phyloP scores from a whole-genome alignment of 768 basidiomycete genomes.

The Hypholoma fasciculare region DNA sequence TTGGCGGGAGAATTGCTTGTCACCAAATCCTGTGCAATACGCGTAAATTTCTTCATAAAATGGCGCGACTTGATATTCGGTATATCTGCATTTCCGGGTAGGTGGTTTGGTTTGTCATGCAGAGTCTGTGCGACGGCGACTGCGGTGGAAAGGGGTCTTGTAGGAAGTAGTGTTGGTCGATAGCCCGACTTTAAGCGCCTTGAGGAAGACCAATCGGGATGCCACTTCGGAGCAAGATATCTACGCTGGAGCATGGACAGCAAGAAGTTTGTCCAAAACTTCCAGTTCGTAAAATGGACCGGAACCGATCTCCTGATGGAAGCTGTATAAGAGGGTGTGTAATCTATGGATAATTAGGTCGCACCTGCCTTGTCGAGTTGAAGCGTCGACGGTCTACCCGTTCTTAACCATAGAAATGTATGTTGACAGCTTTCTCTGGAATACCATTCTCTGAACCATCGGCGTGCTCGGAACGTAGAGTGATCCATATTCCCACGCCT shows the following conservation, averaged over 20 bases:
- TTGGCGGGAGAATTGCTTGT: constrained; percentile 9
- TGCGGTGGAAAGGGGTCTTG: constrained; percentile 4
- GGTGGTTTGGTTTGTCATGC: too few relatives aligned
- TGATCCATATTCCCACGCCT: not conserved
- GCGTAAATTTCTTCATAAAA: constrained; percentile 8
- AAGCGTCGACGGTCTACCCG: too few relatives aligned
- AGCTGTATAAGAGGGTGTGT: too few relatives aligned
- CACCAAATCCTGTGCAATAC: constrained; percentile 12
- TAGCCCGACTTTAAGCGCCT: constrained; percentile 15
- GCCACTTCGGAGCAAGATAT: constrained; percentile 52
- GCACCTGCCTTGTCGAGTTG: too few relatives aligned
- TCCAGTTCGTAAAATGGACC: too few relatives aligned
- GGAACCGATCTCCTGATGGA: too few relatives aligned
- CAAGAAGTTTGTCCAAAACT: constrained; percentile 29
- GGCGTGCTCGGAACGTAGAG: not conserved
- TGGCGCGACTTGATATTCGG: too few relatives aligned
- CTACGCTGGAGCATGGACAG: constrained; percentile 78
- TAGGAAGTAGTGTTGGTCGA: constrained; percentile 8
- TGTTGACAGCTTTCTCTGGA: too few relatives aligned
- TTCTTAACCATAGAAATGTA: too few relatives aligned
- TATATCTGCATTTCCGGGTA: too few relatives aligned
- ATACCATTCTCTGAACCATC: too few relatives aligned
- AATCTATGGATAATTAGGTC: too few relatives aligned
- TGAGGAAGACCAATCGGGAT: constrained; percentile 39
- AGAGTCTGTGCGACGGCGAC: not conserved